phyloP scores from a whole-genome alignment of 176 grass and related monocot species.

The Hordeum vulgare region MorexV3_pseudomolecules_assembly NC_058521.1:602698116-602698615 shows the following conservation, averaged over 20 bases:
- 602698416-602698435: constrained; percentile 47
- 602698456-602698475: constrained; percentile 41
- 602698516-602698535: constrained; percentile 42
- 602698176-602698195: constrained; percentile 76
- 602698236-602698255: neutral
- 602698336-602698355: constrained; percentile 30
- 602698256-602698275: neutral
- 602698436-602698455: constrained; percentile 32
- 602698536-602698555: constrained; percentile 69
- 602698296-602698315: neutral
- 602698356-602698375: neutral
- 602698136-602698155: constrained; percentile 51
- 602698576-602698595: constrained; percentile 70
- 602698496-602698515: constrained; percentile 47
- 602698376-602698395: neutral
- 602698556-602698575: constrained; percentile 67
- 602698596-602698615: constrained; percentile 53
- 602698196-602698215: constrained; percentile 35
- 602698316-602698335: neutral
- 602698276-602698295: constrained; percentile 12
- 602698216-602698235: constrained; percentile 15
- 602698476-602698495: constrained; percentile 23
- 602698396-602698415: constrained; percentile 30
- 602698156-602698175: constrained; percentile 63
- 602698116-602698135: constrained; percentile 65